A percentile compares a stretch with the other conserved stretches of the same genome.
phyloP scores from a whole-genome alignment of 1,284 basidiomycete species.

The Ceratobasidium sp. region DNA sequence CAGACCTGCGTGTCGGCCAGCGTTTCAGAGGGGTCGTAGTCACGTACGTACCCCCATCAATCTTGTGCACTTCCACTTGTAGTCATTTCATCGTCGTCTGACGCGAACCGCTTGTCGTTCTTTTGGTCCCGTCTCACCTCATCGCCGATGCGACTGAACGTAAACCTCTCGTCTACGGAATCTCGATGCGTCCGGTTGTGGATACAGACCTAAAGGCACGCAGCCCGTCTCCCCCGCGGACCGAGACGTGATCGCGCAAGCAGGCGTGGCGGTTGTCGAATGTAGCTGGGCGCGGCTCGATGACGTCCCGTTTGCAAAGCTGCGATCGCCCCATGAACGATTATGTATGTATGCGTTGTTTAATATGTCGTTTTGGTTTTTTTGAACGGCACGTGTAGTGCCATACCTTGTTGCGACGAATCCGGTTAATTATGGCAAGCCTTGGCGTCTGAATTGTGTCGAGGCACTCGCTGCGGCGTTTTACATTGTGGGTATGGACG shows the following conservation, averaged over 20 bases:
- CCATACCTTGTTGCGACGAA: constrained; percentile 93
- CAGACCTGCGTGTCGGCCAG: constrained; percentile 82
- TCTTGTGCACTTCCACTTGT: constrained; percentile 9
- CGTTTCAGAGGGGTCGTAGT: constrained; percentile 91
- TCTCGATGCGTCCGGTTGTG: constrained; percentile 2
- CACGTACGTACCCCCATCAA: constrained; percentile 67
- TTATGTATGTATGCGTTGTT: constrained; percentile 64
- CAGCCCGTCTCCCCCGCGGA: constrained; percentile 85
- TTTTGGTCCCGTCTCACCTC: constrained; percentile 16
- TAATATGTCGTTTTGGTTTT: neutral
- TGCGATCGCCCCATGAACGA: constrained; percentile 90
- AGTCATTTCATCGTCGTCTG: constrained; percentile 11
- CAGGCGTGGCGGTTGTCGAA: constrained; percentile 93
- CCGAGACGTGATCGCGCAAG: constrained; percentile 74
- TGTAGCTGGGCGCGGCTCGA: constrained; percentile 96
- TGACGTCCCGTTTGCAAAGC: constrained; percentile 93
- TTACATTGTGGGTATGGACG: constrained; percentile 84
- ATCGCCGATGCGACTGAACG: neutral
- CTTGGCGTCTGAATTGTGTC: constrained; percentile 88
- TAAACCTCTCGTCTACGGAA: constrained; percentile 21
- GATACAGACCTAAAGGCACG: constrained; percentile 82
- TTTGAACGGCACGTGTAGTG: constrained; percentile 58
- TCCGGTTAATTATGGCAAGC: constrained; percentile 94
- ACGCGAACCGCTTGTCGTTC: constrained; percentile 7
- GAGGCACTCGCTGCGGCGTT: constrained; percentile 93